Percentiles rank a stretch among this genome's conserved stretches.
Conservation (phyloP, 768 basidiomycete species). For the Amanita pseudoporphyria region DNA sequence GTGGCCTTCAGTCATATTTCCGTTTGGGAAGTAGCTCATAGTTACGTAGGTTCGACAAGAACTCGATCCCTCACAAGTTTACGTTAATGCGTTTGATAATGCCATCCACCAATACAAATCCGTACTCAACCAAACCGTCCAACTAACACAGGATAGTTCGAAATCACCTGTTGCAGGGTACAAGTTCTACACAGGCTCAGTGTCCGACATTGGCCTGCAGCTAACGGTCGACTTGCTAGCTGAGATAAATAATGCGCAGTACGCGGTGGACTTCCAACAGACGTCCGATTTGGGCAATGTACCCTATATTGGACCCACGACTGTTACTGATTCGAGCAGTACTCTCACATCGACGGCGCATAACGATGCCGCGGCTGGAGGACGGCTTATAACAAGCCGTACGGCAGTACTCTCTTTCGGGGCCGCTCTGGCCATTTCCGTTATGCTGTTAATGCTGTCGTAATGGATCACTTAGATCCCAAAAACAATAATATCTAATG, state of each 20-base stretch:
- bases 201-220: conserved; percentile 20
- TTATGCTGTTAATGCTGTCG: not conserved
- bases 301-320: conserved; percentile 14
- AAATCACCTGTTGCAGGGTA: conserved; percentile 19
- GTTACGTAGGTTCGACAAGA: conserved; percentile 17
- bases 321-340: conserved; percentile 1
- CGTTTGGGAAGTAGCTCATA: not conserved
- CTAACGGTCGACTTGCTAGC: conserved; percentile 22
- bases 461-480: conserved; percentile 1
- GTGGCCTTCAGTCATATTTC: conserved; percentile 6
- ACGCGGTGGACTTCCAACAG: conserved; percentile 20
- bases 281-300: conserved; percentile 19
- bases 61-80: conserved; percentile 19
- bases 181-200: conserved; percentile 18
- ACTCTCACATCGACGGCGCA: not conserved
- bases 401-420: not conserved
- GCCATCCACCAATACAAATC: conserved; percentile 16
- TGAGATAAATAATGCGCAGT: conserved; percentile 17
- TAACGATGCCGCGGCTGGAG: not conserved
- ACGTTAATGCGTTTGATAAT: conserved; percentile 18
- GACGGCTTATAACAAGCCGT: not conserved
- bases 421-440: not conserved
- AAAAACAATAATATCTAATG: too few relatives aligned
- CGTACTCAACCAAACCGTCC: conserved; percentile 18
- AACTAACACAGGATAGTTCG: conserved; percentile 16